These are phyloP conservation scores for Hippophae tibetana DNA, from an alignment of 306 rosid genomes.

Conservation along the genomic window DNA sequence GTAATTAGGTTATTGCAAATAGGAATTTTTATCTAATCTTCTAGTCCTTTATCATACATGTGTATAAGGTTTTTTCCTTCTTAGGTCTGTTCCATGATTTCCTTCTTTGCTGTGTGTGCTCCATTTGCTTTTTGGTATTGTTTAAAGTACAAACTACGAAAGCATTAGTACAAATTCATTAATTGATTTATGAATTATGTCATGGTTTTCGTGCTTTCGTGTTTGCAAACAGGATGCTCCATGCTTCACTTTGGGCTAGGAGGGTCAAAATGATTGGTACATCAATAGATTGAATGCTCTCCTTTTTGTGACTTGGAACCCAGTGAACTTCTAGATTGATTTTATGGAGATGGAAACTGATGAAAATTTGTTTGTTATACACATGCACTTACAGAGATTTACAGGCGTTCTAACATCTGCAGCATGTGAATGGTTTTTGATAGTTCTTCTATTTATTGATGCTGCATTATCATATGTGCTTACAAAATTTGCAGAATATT, in stretches of 20 bases:
- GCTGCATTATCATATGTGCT: slow-evolving; percentile 50
- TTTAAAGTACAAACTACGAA: no score
- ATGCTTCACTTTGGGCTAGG: slow-evolving; percentile 25
- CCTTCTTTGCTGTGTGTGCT: no score
- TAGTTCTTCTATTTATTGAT: slow-evolving; percentile 57
- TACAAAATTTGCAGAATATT: slow-evolving; percentile 55
- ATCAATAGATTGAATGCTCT: slow-evolving; percentile 14
- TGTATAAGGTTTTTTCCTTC: no score
- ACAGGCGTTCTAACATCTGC: slow-evolving; percentile 41
- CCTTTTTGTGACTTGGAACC: slow-evolving; percentile 12
- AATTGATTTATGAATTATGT: no score
- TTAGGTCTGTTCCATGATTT: no score
- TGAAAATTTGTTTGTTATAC: slow-evolving; percentile 34
- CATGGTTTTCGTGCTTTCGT: no score
- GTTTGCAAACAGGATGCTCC: slow-evolving; percentile 23
- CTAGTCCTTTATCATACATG: no score
- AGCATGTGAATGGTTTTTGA: slow-evolving; percentile 86
- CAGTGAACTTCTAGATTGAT: slow-evolving; percentile 24
- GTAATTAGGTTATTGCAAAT: no score
- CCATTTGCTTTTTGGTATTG: no score
- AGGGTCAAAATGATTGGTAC: slow-evolving; percentile 16
- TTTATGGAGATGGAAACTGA: slow-evolving; percentile 41
- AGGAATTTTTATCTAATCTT: no score
- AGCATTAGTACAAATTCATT: no score
- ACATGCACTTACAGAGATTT: slow-evolving; percentile 33